A percentile compares a stretch with the other conserved stretches of the same genome.
These are phyloP conservation scores for Haematococcus sp. DNA, from an alignment of 139 green algal genomes.

Conservation along the genomic window DNA sequence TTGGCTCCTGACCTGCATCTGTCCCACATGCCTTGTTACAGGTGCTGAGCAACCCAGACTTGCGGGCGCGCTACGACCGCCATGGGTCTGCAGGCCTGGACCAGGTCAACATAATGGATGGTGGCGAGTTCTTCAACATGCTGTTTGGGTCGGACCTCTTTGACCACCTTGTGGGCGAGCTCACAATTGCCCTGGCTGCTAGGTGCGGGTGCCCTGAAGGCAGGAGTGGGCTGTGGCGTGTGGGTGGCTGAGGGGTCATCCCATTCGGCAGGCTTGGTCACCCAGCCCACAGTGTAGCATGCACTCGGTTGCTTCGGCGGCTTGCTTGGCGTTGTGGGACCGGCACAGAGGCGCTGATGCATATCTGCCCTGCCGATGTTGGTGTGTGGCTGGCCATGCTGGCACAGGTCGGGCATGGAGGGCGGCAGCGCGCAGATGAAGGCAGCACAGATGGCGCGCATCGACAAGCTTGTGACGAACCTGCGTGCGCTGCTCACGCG, in stretches of 20 bases:
- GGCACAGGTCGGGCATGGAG: constrained; percentile 1
- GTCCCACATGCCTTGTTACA: constrained; percentile 28
- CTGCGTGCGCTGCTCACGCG: constrained; percentile 66
- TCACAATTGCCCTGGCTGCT: constrained; percentile 66
- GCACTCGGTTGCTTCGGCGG: no score
- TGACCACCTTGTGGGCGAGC: constrained; percentile 77
- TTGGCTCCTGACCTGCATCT: no score
- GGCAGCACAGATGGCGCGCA: constrained; percentile 38
- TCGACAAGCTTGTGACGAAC: constrained; percentile 62
- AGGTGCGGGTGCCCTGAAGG: no score
- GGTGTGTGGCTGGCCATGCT: no score
- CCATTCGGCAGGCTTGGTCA: no score
- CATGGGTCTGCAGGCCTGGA: constrained; percentile 72
- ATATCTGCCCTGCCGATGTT: no score
- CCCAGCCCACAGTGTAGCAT: no score
- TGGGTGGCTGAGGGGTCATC: no score
- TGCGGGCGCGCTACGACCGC: constrained; percentile 76
- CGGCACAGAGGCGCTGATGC: no score
- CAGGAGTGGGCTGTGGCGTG: no score
- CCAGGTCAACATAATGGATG: constrained; percentile 78
- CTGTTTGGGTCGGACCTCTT: constrained; percentile 86
- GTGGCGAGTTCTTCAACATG: constrained; percentile 76
- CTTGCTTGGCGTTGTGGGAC: no score
- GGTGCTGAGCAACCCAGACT: constrained; percentile 75
- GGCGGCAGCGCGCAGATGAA: constrained; percentile 32